These are phyloP conservation scores for Quercus mongolica DNA, from an alignment of 306 rosid species.

Conservation along the genomic window DNA sequence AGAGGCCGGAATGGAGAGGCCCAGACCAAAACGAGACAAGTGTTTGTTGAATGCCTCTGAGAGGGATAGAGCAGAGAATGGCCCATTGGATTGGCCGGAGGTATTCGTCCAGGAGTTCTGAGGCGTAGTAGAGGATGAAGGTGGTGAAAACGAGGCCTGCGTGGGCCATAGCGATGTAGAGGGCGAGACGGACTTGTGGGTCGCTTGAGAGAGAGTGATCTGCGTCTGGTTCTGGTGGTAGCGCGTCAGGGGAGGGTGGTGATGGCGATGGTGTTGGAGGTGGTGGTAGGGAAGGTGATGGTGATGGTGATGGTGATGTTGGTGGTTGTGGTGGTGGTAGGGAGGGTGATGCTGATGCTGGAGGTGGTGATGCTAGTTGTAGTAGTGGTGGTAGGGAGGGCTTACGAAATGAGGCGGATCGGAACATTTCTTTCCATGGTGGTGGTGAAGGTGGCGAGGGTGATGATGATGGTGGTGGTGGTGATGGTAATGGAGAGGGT, in stretches of 20 bases:
- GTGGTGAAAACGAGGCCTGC: slow-evolving; percentile 80
- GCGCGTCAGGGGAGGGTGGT: background rate
- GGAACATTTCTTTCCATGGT: too few species aligned
- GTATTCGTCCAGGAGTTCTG: slow-evolving; percentile 72
- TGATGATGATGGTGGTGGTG: too few species aligned
- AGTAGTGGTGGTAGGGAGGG: too few species aligned
- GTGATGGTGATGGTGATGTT: too few species aligned
- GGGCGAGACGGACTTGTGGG: slow-evolving; percentile 82
- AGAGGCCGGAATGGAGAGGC: slow-evolving; percentile 67
- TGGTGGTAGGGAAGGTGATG: too few species aligned
- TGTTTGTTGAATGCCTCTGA: slow-evolving; percentile 73
- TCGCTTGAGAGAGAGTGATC: slow-evolving; percentile 48
- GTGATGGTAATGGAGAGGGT: too few species aligned
- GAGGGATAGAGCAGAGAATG: slow-evolving; percentile 82
- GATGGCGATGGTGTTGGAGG: background rate
- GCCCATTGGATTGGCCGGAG: slow-evolving; percentile 94
- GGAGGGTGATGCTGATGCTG: too few species aligned
- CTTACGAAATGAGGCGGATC: too few species aligned
- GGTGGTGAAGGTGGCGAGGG: too few species aligned
- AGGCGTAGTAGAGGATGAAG: slow-evolving; percentile 55
- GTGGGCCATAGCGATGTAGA: slow-evolving; percentile 94
- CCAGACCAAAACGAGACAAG: slow-evolving; percentile 72
- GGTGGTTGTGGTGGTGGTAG: too few species aligned
- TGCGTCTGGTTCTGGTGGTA: slow-evolving; percentile 17
- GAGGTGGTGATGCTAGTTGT: too few species aligned